A percentile compares a stretch with the other conserved stretches of the same genome.
Evolutionary conservation across 495 filamentous ascomycete species (phyloP).

Genomic region (Staphylotrichum longicolle): DNA sequence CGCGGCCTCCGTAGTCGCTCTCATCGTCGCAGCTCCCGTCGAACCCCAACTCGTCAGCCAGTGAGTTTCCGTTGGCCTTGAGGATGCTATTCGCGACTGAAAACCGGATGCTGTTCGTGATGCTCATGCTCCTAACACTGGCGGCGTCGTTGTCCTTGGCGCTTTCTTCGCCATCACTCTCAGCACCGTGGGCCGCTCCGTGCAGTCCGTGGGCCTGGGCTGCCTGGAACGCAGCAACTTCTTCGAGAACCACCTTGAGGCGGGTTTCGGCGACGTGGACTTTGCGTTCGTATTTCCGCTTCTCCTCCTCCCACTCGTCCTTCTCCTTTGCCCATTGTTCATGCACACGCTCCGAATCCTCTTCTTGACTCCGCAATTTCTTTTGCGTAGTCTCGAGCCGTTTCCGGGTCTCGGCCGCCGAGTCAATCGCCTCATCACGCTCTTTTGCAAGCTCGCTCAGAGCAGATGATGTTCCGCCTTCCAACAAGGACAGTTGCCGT

Average conservation of each 20-base stretch:
- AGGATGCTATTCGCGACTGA: constrained; percentile 59
- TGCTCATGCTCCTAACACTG: constrained; percentile 74
- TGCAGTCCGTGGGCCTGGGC: constrained; percentile 46
- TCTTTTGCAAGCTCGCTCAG: constrained; percentile 79
- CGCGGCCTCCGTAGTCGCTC: constrained; percentile 53
- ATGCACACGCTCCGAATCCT: constrained; percentile 74
- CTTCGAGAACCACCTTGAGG: constrained; percentile 77
- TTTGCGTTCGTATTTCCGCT: constrained; percentile 74
- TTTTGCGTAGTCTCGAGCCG: constrained; percentile 78
- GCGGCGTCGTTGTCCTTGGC: constrained; percentile 66
- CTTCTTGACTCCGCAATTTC: constrained; percentile 74
- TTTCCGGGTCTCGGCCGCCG: constrained; percentile 67
- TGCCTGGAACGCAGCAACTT: constrained; percentile 73
- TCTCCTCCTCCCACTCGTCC: constrained; percentile 77
- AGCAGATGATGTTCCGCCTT: constrained; percentile 82
- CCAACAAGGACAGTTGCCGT: constrained; percentile 78
- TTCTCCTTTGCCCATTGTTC: constrained; percentile 77
- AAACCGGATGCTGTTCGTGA: constrained; percentile 70
- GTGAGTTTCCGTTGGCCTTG: constrained; percentile 65
- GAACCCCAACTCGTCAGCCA: constrained; percentile 88
- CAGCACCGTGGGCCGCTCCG: constrained; percentile 37
- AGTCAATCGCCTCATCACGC: constrained; percentile 77
- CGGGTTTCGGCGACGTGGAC: constrained; percentile 84
- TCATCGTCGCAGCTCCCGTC: constrained; percentile 71
- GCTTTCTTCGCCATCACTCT: constrained; percentile 54